Evolutionary conservation across 2,329 filamentous ascomycete species (phyloP), one percentile per base, ranked within the genome.

Genomic region (Phialocephala subalpina): DNA sequence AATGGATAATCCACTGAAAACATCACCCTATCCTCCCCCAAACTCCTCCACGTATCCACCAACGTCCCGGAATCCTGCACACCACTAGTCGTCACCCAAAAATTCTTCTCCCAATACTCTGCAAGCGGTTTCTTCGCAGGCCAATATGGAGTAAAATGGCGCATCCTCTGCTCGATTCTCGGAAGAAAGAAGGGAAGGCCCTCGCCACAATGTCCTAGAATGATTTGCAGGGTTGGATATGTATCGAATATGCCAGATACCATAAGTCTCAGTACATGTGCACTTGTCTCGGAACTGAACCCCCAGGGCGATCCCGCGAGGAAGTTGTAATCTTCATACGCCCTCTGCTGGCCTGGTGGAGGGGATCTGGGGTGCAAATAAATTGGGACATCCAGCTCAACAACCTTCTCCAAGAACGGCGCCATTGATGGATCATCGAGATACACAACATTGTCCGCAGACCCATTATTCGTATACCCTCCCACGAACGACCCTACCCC

Each of bases 41-140:
- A 62, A 20, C 81, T 76, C 47, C 76, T 79, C 4, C 81, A 82
- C 9, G 82, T 82, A 61, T 79, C 68, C 58, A 81, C 58, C 5
- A 82, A 71, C 4, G 63, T 76, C 78, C 6, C 79, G 77, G 75
- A 86, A 71, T 35, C 80, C 81, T 64, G 77, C 78, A 36, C 79
- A 2, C 85, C 86, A 53, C 80, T 82, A 3, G 85, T 87, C 1
- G 85, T 87, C 33, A 88, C 75, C 80, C 82, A 87, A n/a, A 88
- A 77, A 60, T 88, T 88, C 65, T 80, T 77, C 55, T 83, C 78
- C 79, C 83, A 89, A 11, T 87, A 84, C 20, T 85, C 77, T 12
- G 75, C 70, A 62, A 87, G 82, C 0, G 75, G 73, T 71, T 60
- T 74, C 65, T 55, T 77, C 73, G 9, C 73, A 72, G 78, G 75